Conservation (phyloP, 2,329 filamentous ascomycete species). For the Colletotrichum lindemuthianum region DNA sequence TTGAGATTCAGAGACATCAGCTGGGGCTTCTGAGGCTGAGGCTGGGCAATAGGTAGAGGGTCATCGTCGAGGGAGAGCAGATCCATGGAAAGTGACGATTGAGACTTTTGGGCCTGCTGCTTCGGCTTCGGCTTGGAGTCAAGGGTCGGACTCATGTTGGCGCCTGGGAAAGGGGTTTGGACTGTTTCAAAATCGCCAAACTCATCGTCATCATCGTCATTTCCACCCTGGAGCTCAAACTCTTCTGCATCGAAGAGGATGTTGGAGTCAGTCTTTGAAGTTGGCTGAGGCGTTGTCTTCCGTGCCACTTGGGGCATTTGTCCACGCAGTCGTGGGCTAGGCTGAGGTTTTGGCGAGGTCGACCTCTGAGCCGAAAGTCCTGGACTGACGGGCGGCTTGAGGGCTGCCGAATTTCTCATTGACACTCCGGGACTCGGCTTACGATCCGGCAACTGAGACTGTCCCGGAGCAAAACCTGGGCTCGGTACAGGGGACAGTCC, state of each 20-base stretch:
- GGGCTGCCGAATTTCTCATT: conserved; percentile 8
- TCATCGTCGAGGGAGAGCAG: conserved; percentile 51
- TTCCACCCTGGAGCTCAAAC: conserved; percentile 54
- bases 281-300: conserved; percentile 10
- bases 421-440: conserved; percentile 18
- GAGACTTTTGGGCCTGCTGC: conserved; percentile 30
- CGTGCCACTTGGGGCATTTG: conserved; percentile 13
- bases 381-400: conserved; percentile 14
- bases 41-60: conserved; percentile 39
- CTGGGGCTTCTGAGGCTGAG: conserved; percentile 43
- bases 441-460: conserved; percentile 5
- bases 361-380: conserved; percentile 12
- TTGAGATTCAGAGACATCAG: conserved; percentile 47
- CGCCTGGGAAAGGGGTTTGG: conserved; percentile 32
- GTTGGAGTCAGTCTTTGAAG: conserved; percentile 52
- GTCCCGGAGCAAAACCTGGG: conserved; percentile 20
- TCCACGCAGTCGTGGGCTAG: conserved; percentile 37
- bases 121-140: conserved; percentile 38
- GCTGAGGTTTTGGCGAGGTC: conserved; percentile 35
- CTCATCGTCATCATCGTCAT: conserved; percentile 58
- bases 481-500: conserved; percentile 28
- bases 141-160: conserved; percentile 13
- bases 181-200: conserved; percentile 71
- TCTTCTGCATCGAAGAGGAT: conserved; percentile 75
- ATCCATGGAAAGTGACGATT: conserved; percentile 48